A percentile compares a stretch with the other conserved stretches of the same genome.
Conservation (phyloP, 148 eudicot species). For the Cornus florida region DNA sequence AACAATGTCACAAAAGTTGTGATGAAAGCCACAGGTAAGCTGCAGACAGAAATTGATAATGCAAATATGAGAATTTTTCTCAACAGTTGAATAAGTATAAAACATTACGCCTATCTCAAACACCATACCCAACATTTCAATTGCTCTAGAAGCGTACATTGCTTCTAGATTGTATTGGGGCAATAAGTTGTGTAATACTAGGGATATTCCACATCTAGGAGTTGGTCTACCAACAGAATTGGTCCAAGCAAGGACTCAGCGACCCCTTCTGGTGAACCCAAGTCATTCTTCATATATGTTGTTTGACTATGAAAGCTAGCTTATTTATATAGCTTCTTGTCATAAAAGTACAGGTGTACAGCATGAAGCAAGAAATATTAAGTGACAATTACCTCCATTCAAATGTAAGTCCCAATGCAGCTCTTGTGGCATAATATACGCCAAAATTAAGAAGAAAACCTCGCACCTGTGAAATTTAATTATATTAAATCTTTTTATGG, state of each 20-base stretch:
- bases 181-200: background rate
- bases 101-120: background rate
- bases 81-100: background rate
- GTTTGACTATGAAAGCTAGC: background rate
- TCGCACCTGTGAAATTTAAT: constrained; percentile 63
- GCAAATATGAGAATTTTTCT: constrained; percentile 5
- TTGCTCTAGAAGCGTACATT: background rate
- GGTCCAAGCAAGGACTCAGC: background rate
- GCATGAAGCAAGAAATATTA: background rate
- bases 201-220: background rate
- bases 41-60: constrained; percentile 36
- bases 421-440: constrained; percentile 93
- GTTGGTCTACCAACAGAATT: background rate
- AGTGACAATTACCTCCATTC: constrained; percentile 74
- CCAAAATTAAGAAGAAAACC: constrained; percentile 98
- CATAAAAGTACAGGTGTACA: background rate
- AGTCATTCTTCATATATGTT: background rate
- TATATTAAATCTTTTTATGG: constrained; percentile 6
- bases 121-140: background rate
- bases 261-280: background rate
- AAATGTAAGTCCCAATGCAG: constrained; percentile 87
- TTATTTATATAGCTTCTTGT: background rate
- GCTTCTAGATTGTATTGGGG: background rate
- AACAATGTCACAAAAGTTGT: constrained; percentile 89
- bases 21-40: constrained; percentile 93